Conservation (phyloP, 441 rosid genomes). For the Daphne laureola region DNA sequence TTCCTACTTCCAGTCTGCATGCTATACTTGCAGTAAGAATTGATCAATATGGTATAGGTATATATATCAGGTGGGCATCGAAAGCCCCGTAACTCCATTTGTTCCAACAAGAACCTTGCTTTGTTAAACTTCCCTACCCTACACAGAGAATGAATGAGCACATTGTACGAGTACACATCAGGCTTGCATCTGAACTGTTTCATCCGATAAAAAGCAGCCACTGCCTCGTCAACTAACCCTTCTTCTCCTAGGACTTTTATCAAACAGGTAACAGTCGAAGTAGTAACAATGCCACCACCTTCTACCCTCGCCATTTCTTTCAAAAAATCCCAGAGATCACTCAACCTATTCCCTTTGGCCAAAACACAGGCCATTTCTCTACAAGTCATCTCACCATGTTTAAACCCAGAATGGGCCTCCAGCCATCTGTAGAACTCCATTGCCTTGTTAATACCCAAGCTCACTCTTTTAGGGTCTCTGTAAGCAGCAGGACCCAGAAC, state of each 20-base stretch:
- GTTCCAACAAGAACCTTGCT: slow-evolving; percentile 61
- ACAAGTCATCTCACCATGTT: slow-evolving; percentile 54
- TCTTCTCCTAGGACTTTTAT: slow-evolving; percentile 90
- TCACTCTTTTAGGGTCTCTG: slow-evolving; percentile 41
- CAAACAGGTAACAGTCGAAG: slow-evolving; percentile 66
- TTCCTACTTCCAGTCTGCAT: slow-evolving; percentile 79
- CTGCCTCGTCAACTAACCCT: slow-evolving; percentile 67
- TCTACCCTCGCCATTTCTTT: slow-evolving; percentile 36
- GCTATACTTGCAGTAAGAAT: slow-evolving; percentile 63
- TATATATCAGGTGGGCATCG: slow-evolving; percentile 57
- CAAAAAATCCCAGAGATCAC: slow-evolving; percentile 59
- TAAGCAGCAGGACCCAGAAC: slow-evolving; percentile 77
- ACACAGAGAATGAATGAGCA: slow-evolving; percentile 63
- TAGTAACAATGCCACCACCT: slow-evolving; percentile 28
- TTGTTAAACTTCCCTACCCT: slow-evolving; percentile 71
- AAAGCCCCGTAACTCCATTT: slow-evolving; percentile 87
- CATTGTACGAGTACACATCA: slow-evolving; percentile 72
- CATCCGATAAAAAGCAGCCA: slow-evolving; percentile 61
- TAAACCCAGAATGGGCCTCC: slow-evolving; percentile 35
- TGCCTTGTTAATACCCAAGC: slow-evolving; percentile 52
- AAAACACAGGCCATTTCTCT: slow-evolving; percentile 66
- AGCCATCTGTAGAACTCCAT: slow-evolving; percentile 59
- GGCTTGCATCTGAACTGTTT: slow-evolving; percentile 67
- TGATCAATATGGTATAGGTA: slow-evolving; percentile 69
- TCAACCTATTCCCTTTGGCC: slow-evolving; percentile 43